phyloP scores from a whole-genome alignment of 192 early-diverging fungal species.

The Umbelopsis isabellina region DNA sequence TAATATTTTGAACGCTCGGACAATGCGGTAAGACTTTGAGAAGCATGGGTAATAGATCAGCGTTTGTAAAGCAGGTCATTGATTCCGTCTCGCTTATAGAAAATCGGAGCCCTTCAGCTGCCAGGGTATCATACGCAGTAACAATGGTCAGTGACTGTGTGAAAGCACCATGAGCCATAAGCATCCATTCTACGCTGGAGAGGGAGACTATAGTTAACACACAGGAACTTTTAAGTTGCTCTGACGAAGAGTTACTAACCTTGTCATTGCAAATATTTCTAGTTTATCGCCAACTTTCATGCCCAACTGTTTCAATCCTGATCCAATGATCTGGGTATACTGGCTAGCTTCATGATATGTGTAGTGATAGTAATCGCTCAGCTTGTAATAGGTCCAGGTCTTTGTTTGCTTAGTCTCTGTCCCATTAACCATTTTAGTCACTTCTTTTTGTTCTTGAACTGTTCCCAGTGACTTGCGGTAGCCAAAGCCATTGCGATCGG shows the following conservation, averaged over 20 bases:
- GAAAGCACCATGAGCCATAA: conserved; percentile 49
- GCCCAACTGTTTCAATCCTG: conserved; percentile 33
- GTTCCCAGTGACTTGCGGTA: conserved; percentile 64
- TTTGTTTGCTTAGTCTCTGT: conserved; percentile 68
- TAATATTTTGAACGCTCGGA: conserved; percentile 60
- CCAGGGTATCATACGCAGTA: conserved; percentile 86
- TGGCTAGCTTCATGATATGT: conserved; percentile 70
- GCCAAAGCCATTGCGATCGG: conserved; percentile 66
- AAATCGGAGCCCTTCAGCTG: conserved; percentile 77
- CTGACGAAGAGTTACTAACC: conserved; percentile 26
- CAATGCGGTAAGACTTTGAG: conserved; percentile 58
- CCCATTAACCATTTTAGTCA: conserved; percentile 62
- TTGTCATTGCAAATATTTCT: conserved; percentile 37
- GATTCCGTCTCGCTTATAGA: conserved; percentile 80
- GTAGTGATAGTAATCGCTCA: conserved; percentile 79
- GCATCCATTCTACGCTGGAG: conserved; percentile 36
- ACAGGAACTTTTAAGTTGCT: neutral
- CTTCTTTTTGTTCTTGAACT: conserved; percentile 74
- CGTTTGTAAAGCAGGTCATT: conserved; percentile 70
- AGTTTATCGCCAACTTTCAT: conserved; percentile 31
- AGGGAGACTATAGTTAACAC: neutral
- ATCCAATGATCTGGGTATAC: conserved; percentile 58
- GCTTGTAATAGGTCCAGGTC: conserved; percentile 78
- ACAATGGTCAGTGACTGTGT: conserved; percentile 75
- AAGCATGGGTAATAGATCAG: conserved; percentile 68